A percentile compares a stretch with the other conserved stretches of the same genome.
Evolutionary conservation across 139 green algal genomes (phyloP).

Genomic region (Tetradesmus lagerheimii): DNA sequence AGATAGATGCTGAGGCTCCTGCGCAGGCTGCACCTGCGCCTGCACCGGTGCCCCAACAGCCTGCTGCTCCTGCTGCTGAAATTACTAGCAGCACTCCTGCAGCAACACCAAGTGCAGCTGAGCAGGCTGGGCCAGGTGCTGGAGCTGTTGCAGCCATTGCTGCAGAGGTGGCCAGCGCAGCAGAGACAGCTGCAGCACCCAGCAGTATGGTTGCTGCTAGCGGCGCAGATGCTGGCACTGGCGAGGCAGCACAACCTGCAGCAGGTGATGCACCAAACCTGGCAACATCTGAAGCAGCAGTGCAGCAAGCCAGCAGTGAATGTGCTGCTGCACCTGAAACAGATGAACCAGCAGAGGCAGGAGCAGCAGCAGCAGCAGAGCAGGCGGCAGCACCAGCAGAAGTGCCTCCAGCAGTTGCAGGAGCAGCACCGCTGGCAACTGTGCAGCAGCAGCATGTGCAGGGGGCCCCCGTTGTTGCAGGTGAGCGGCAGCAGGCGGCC

Average conservation of each 20-base stretch:
- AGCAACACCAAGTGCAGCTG: not conserved
- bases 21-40: not conserved
- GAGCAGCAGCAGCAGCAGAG: not conserved
- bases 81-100: not conserved
- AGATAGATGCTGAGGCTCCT: not conserved
- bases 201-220: not conserved
- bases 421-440: not conserved
- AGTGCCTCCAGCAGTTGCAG: constrained; percentile 6
- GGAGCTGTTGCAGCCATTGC: not conserved
- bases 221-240: not conserved
- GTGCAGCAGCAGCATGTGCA: not conserved
- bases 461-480: not conserved
- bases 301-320: not conserved
- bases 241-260: not conserved
- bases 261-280: not conserved
- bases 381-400: not conserved
- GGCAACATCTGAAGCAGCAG: not conserved
- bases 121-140: not conserved
- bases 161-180: not conserved
- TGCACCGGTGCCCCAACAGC: not conserved
- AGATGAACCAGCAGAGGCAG: constrained; percentile 11
- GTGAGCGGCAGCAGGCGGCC: constrained; percentile 9
- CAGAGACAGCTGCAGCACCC: not conserved
- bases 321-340: not conserved
- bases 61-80: not conserved